Conservation (phyloP, 2,329 filamentous ascomycete species). For the Phialocephala subalpina region DNA sequence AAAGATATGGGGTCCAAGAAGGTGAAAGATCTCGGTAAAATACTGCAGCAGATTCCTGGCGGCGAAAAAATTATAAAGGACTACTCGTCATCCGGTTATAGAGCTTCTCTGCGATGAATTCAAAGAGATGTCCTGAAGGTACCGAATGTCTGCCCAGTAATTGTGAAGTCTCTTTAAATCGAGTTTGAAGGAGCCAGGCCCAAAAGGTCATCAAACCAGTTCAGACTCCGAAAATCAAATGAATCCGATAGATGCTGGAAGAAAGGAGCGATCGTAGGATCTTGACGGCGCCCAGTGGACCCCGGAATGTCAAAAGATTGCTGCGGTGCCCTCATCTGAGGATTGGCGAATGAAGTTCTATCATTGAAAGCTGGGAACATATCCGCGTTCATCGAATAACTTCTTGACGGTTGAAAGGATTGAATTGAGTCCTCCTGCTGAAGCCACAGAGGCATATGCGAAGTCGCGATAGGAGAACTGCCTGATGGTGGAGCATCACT, state of each 20-base stretch:
- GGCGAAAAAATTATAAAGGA: no score
- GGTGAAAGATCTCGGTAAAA: no score
- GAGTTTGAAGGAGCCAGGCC: slow-evolving; percentile 33
- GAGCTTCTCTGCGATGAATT: no score
- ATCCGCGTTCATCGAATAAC: background rate
- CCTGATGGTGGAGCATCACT: slow-evolving; percentile 25
- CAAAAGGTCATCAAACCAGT: slow-evolving; percentile 34
- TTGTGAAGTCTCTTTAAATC: slow-evolving; percentile 16
- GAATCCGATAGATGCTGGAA: slow-evolving; percentile 25
- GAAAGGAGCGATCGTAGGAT: slow-evolving; percentile 19
- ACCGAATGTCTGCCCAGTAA: background rate
- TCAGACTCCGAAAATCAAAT: slow-evolving; percentile 31
- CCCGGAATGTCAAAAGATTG: background rate
- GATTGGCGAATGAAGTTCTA: background rate
- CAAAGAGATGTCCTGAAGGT: no score
- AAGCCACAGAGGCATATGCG: slow-evolving; percentile 28
- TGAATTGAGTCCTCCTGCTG: slow-evolving; percentile 21
- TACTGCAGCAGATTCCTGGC: no score
- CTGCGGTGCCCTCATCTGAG: background rate
- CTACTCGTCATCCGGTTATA: no score
- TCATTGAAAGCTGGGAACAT: background rate
- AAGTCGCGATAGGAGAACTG: slow-evolving; percentile 23
- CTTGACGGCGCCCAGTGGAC: slow-evolving; percentile 9
- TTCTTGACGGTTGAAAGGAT: background rate
- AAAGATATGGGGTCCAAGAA: no score